Conservation (phyloP, 768 basidiomycete genomes). For the Asterophora parasitica region DNA sequence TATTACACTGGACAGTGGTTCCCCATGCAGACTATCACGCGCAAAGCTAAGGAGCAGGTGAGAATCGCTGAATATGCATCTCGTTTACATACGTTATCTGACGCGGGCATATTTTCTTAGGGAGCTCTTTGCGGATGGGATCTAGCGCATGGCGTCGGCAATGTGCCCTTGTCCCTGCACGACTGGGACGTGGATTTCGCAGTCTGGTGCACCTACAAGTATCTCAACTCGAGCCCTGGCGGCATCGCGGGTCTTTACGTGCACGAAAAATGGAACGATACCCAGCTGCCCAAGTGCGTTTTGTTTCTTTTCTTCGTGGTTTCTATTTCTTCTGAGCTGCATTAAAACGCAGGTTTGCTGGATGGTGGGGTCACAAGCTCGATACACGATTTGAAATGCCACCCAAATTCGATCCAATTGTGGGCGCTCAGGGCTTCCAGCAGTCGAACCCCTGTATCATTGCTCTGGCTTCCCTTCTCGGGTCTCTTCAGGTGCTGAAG, state of each 20-base stretch:
- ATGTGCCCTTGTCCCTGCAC: conserved; percentile 84
- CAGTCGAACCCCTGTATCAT: conserved; percentile 92
- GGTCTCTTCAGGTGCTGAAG: conserved; percentile 77
- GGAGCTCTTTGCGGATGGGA: conserved; percentile 96
- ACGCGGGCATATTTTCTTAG: conserved; percentile 35
- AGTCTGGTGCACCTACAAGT: conserved; percentile 99
- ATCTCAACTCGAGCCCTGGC: conserved; percentile 94
- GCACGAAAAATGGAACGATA: conserved; percentile 75
- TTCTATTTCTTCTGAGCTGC: conserved; percentile 6
- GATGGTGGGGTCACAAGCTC: conserved; percentile 97
- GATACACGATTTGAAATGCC: conserved; percentile 90
- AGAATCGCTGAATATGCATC: conserved; percentile 11
- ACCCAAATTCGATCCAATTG: conserved; percentile 72
- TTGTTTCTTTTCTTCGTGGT: conserved; percentile 11
- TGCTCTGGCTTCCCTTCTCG: conserved; percentile 72
- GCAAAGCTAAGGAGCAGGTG: conserved; percentile 81
- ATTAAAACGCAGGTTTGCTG: conserved; percentile 59
- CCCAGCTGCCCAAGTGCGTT: conserved; percentile 58
- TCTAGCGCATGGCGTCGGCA: conserved; percentile 92
- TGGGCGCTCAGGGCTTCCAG: conserved; percentile 92
- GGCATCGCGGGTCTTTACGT: conserved; percentile 94
- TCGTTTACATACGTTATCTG: conserved; percentile 10
- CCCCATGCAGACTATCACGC: conserved; percentile 80
- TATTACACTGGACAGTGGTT: conserved; percentile 98
- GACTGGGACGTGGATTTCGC: conserved; percentile 97